A percentile compares a stretch with the other conserved stretches of the same genome.
phyloP scores from a whole-genome alignment of 345 rosid species.

The Gossypium raimondii region DNA sequence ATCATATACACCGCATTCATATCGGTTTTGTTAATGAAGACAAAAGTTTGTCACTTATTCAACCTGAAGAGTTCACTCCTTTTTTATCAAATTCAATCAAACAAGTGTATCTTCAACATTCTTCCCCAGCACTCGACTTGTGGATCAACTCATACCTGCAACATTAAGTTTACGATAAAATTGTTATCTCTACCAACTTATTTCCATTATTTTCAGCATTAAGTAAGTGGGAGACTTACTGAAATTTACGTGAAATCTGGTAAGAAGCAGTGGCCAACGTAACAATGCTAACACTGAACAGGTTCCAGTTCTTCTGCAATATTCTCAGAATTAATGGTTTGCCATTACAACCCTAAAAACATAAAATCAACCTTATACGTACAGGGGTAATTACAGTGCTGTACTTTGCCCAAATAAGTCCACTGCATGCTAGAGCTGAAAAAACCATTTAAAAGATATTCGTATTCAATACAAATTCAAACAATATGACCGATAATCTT shows the following conservation, averaged over 20 bases:
- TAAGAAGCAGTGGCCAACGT: slow-evolving; percentile 38
- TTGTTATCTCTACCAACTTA: neutral
- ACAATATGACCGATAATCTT: too few species aligned
- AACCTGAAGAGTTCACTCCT: neutral
- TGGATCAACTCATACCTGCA: slow-evolving; percentile 1
- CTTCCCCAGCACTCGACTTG: neutral
- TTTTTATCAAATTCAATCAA: neutral
- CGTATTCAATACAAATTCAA: too few species aligned
- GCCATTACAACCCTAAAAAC: neutral
- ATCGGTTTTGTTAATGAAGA: neutral
- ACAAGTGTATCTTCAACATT: neutral
- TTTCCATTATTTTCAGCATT: neutral
- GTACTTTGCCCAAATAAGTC: slow-evolving; percentile 28
- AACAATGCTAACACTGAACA: slow-evolving; percentile 35
- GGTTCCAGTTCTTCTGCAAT: slow-evolving; percentile 47
- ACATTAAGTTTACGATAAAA: neutral
- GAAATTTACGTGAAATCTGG: slow-evolving; percentile 41
- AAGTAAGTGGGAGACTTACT: slow-evolving; percentile 22
- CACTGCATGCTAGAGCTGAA: slow-evolving; percentile 24
- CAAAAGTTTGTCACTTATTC: neutral
- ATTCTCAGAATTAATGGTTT: neutral
- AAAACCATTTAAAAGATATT: too few species aligned
- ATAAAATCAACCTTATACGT: neutral
- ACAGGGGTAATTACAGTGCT: slow-evolving; percentile 28
- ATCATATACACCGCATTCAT: too few species aligned